phyloP scores from a whole-genome alignment of 192 early-diverging fungal genomes.

The Podila verticillata region DNA sequence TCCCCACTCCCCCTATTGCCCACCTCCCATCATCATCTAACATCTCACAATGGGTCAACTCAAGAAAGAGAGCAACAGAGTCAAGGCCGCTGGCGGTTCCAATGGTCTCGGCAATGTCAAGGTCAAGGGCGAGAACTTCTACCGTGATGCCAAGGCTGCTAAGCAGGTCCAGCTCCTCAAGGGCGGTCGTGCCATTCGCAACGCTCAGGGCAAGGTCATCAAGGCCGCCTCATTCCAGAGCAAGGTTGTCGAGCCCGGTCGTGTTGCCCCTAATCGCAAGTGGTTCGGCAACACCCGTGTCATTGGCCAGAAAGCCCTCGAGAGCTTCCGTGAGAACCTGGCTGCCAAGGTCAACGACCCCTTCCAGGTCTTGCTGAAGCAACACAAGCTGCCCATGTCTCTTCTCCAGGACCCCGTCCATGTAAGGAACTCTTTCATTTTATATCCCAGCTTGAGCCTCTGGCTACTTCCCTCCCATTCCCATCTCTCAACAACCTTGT shows the following conservation, averaged over 20 bases:
- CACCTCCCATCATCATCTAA: constrained; percentile 3
- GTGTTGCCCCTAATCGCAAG: constrained; percentile 93
- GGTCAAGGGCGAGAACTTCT: constrained; percentile 99
- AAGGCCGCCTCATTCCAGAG: constrained; percentile 93
- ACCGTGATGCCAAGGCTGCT: constrained; percentile 95
- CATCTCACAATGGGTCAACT: constrained; percentile 62
- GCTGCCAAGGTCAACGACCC: constrained; percentile 89
- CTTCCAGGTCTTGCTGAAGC: constrained; percentile 92
- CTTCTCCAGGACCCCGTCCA: constrained; percentile 85
- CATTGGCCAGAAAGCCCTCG: constrained; percentile 93
- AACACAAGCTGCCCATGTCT: constrained; percentile 97
- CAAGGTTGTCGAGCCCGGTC: constrained; percentile 75
- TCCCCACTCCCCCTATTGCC: background rate
- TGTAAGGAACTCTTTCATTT: constrained; percentile 59
- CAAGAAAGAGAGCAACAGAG: constrained; percentile 70
- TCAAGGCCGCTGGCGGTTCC: constrained; percentile 46
- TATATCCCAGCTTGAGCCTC: background rate
- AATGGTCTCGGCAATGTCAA: constrained; percentile 72
- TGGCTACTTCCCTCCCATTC: background rate
- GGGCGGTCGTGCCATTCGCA: constrained; percentile 83
- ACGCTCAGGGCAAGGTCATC: constrained; percentile 90
- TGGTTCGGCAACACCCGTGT: constrained; percentile 99
- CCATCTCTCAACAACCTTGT: background rate
- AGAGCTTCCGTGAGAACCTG: constrained; percentile 93
- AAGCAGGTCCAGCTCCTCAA: constrained; percentile 94